Percentiles rank a stretch among this genome's conserved stretches.
Conservation (phyloP, 1,284 basidiomycete genomes). For the Apiotrichum akiyoshidainum region DNA sequence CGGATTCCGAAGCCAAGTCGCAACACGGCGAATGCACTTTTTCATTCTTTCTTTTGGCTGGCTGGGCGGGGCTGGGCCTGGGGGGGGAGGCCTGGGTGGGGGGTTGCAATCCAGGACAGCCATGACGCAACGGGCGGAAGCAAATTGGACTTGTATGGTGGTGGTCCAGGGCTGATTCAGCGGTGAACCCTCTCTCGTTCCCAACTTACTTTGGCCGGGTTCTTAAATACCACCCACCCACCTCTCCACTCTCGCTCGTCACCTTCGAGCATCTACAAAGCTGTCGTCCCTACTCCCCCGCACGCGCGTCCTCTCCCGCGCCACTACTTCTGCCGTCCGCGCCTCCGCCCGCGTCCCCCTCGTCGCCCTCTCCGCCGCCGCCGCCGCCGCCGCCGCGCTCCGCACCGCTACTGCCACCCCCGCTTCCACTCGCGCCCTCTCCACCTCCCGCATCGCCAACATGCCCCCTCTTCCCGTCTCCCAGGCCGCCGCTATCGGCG, state of each 20-base stretch:
- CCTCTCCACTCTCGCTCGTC: background rate
- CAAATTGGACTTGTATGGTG: too few relatives aligned
- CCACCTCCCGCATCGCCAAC: conserved; percentile 18
- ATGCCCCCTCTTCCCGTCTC: conserved; percentile 49
- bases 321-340: background rate
- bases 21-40: too few relatives aligned
- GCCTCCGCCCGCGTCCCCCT: background rate
- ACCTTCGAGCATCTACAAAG: background rate
- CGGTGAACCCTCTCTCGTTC: too few relatives aligned
- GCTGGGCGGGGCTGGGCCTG: too few relatives aligned
- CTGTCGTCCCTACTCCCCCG: conserved; percentile 6
- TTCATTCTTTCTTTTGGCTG: too few relatives aligned
- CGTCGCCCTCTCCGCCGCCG: background rate
- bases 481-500: conserved; percentile 38
- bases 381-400: background rate
- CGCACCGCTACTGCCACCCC: background rate
- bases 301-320: background rate
- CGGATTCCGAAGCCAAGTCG: too few relatives aligned
- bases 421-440: conserved; percentile 22
- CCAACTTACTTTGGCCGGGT: too few relatives aligned
- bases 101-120: too few relatives aligned
- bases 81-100: too few relatives aligned
- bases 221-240: too few relatives aligned
- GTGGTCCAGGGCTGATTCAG: too few relatives aligned
- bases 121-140: too few relatives aligned